phyloP scores from a whole-genome alignment of 2,329 filamentous ascomycete genomes.

The Fusarium sp. region DNA sequence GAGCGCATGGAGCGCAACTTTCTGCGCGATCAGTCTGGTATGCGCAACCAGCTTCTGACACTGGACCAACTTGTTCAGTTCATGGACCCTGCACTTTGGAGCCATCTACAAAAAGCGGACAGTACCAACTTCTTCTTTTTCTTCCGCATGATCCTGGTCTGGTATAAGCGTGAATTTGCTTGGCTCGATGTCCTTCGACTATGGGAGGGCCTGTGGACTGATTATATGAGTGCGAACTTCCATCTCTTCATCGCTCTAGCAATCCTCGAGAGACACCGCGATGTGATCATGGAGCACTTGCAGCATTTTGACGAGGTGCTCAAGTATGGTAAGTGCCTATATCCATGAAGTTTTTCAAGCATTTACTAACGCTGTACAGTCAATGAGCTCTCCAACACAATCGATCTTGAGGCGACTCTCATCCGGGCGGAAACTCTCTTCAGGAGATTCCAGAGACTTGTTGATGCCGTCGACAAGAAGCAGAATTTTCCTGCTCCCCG shows the following conservation, averaged over 20 bases:
- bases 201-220: slow-evolving; percentile 96
- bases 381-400: slow-evolving; percentile 93
- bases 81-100: slow-evolving; percentile 94
- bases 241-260: slow-evolving; percentile 94
- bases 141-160: slow-evolving; percentile 98
- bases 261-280: slow-evolving; percentile 94
- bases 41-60: slow-evolving; percentile 90
- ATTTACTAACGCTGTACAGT: slow-evolving; percentile 62
- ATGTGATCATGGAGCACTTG: slow-evolving; percentile 94
- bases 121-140: slow-evolving; percentile 99
- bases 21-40: slow-evolving; percentile 92
- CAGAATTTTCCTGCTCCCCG: slow-evolving; percentile 77
- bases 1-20: slow-evolving; percentile 98
- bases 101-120: slow-evolving; percentile 88
- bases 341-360: background rate
- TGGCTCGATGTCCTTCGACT: slow-evolving; percentile 88
- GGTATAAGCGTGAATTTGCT: slow-evolving; percentile 97
- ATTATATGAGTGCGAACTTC: slow-evolving; percentile 88
- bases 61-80: slow-evolving; percentile 96
- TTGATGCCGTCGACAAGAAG: slow-evolving; percentile 94
- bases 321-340: slow-evolving; percentile 80
- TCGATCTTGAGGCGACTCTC: slow-evolving; percentile 88
- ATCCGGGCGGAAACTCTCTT: slow-evolving; percentile 91
- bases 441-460: slow-evolving; percentile 84
- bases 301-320: slow-evolving; percentile 96